Evolutionary conservation across 1,284 basidiomycete species (phyloP).

Genomic region (Cutaneotrichosporon cutaneum): DNA sequence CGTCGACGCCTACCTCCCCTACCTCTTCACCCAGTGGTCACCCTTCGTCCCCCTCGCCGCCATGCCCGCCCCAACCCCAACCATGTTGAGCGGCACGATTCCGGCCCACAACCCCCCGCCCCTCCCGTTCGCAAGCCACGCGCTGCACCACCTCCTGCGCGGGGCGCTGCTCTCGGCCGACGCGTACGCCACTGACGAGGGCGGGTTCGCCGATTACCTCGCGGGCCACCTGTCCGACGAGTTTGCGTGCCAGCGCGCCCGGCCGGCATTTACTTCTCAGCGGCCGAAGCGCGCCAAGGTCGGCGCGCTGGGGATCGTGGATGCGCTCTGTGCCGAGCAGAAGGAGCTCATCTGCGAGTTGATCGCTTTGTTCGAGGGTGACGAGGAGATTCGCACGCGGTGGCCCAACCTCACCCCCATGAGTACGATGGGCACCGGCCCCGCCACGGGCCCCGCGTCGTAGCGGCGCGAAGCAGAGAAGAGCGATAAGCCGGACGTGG

Average conservation of each 20-base stretch:
- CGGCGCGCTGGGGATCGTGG: background rate
- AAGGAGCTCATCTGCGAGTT: constrained; percentile 25
- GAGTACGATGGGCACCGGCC: background rate
- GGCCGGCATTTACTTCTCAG: background rate
- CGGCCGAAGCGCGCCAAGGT: constrained; percentile 5
- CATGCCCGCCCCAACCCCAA: background rate
- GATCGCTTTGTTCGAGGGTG: constrained; percentile 21
- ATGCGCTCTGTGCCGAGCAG: constrained; percentile 6
- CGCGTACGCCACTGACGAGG: constrained; percentile 7
- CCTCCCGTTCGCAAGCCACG: constrained; percentile 15
- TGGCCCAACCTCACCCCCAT: constrained; percentile 16
- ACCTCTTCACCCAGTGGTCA: constrained; percentile 18
- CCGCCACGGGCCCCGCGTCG: background rate
- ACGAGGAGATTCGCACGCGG: constrained; percentile 25
- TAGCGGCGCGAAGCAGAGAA: background rate
- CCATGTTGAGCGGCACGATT: background rate
- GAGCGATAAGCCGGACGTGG: background rate
- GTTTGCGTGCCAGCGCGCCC: constrained; percentile 25
- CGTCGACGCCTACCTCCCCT: constrained; percentile 19
- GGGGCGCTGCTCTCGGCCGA: constrained; percentile 9
- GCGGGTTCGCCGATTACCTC: constrained; percentile 14
- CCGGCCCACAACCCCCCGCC: constrained; percentile 13
- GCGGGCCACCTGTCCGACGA: constrained; percentile 30
- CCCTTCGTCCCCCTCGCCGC: constrained; percentile 14
- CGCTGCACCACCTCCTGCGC: constrained; percentile 18